Conservation (phyloP, 1,284 basidiomycete genomes). For the Vanrija sp. region DNA sequence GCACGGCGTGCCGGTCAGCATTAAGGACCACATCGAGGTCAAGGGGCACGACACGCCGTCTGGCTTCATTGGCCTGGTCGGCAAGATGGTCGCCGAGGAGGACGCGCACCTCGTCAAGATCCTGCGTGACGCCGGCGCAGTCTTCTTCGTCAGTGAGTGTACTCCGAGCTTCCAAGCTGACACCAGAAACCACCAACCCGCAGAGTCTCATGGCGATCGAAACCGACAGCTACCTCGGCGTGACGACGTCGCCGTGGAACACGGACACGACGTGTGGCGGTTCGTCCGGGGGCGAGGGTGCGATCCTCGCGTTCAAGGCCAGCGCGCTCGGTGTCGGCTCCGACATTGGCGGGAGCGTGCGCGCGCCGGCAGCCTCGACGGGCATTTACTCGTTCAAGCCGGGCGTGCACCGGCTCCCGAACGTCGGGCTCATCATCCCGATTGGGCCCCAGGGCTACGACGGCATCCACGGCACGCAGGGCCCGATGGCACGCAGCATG, state of each 20-base stretch:
- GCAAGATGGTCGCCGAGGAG: slow-evolving; percentile 13
- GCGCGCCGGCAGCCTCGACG: slow-evolving; percentile 33
- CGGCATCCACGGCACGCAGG: slow-evolving; percentile 33
- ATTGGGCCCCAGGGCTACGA: slow-evolving; percentile 27
- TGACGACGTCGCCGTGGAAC: slow-evolving; percentile 48
- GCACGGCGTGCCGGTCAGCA: slow-evolving; percentile 60
- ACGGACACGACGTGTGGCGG: slow-evolving; percentile 44
- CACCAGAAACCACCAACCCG: slow-evolving; percentile 15
- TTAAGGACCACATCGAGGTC: slow-evolving; percentile 53
- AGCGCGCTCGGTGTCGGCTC: slow-evolving; percentile 37
- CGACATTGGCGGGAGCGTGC: slow-evolving; percentile 47
- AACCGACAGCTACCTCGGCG: slow-evolving; percentile 31
- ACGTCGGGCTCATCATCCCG: slow-evolving; percentile 27
- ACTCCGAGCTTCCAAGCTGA: background rate
- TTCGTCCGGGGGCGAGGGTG: slow-evolving; percentile 49
- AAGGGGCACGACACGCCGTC: slow-evolving; percentile 38
- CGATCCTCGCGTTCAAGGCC: slow-evolving; percentile 43
- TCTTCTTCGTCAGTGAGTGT: slow-evolving; percentile 13
- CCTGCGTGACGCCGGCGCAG: slow-evolving; percentile 26
- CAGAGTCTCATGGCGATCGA: slow-evolving; percentile 34
- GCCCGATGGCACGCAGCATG: slow-evolving; percentile 38
- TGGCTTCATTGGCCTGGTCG: slow-evolving; percentile 19
- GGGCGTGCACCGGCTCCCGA: slow-evolving; percentile 34
- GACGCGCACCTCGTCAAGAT: slow-evolving; percentile 16
- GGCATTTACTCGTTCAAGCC: slow-evolving; percentile 46